These are phyloP conservation scores for Wallemia ichthyophaga DNA, from an alignment of 1,284 basidiomycete species.

Conservation along the genomic window DNA sequence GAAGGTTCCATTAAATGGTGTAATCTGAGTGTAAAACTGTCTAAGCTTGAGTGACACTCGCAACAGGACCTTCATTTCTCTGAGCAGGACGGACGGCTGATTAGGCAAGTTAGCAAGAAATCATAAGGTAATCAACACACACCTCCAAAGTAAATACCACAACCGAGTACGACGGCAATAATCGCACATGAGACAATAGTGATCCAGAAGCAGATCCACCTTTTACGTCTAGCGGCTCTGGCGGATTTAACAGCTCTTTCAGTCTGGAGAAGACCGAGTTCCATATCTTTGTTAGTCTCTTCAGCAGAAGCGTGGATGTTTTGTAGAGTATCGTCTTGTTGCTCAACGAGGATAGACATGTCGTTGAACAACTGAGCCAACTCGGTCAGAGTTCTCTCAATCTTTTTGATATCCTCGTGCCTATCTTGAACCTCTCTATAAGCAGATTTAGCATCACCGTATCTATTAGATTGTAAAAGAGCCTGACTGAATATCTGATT, in stretches of 20 bases:
- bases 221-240: slow-evolving; percentile 39
- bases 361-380: slow-evolving; percentile 68
- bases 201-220: slow-evolving; percentile 11
- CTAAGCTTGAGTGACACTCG: too few relatives aligned
- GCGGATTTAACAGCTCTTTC: slow-evolving; percentile 42
- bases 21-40: too few relatives aligned
- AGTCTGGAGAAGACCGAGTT: slow-evolving; percentile 32
- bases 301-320: slow-evolving; percentile 30
- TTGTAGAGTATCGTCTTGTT: slow-evolving; percentile 44
- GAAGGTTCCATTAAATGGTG: too few relatives aligned
- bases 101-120: background rate
- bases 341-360: slow-evolving; percentile 43
- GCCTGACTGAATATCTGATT: slow-evolving; percentile 61
- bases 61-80: background rate
- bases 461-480: slow-evolving; percentile 47
- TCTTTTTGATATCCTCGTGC: slow-evolving; percentile 57
- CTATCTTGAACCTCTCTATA: slow-evolving; percentile 72
- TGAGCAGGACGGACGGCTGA: background rate
- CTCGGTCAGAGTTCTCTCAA: slow-evolving; percentile 62
- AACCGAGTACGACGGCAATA: slow-evolving; percentile 4
- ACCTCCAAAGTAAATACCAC: background rate
- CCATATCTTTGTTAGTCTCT: slow-evolving; percentile 33
- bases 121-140: background rate
- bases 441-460: slow-evolving; percentile 52
- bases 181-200: slow-evolving; percentile 6